Base-by-base conservation (phyloP, 2,329 filamentous ascomycete species). In the Neofusicoccum parvum region DNA sequence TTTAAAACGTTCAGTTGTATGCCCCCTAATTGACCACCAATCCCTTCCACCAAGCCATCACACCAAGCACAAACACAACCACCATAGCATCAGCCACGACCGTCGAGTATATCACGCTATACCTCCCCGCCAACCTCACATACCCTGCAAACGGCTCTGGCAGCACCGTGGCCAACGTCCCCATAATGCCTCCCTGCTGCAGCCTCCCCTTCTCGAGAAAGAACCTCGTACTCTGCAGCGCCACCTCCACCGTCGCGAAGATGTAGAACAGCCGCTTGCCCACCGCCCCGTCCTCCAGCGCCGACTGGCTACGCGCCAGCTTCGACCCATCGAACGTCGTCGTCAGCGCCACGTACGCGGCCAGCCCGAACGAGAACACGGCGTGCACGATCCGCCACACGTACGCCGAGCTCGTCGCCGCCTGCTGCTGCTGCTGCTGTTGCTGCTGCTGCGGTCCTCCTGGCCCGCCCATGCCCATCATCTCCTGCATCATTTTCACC, bases 331-430 rank as follows among this genome's bases (percentile, higher is more conserved):
- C 86, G 76, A 93, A 94, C 1, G 87, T 85, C 3, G 89, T 90
- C 5, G 85, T 84, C 10, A 90, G 74, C 3, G 88, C 85, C 50
- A 93, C 87, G 79, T 92, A 93, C 34, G 91, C 74, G 3, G 89
- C 91, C 0, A 94, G 83, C 0, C 82, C 82, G 32, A 93, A 78
- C 10, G 90, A 90, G 72, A 92, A 88, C 27, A 92, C 75, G 32
- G 90, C 89, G 75, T 94, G 91, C 4, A 92, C 80, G 36, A 93
- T 80, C 5, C 90, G 87, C 90, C 91, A 94, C 54, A 92, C 72
- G 71, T 85, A 84, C 0, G 77, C 75, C 15, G 80, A 81, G 12
- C 77, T 81, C 65, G 69, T 83, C 58, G 74, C 73, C 70, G 74
- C 77, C 72, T 69, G 80, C 69, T 70, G 27, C 6, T 32, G 27